Percentiles rank a stretch among this genome's conserved stretches.
Evolutionary conservation across 352 stramenopile genomes (phyloP).

Genomic region (Aphanomyces cochlioides): DNA sequence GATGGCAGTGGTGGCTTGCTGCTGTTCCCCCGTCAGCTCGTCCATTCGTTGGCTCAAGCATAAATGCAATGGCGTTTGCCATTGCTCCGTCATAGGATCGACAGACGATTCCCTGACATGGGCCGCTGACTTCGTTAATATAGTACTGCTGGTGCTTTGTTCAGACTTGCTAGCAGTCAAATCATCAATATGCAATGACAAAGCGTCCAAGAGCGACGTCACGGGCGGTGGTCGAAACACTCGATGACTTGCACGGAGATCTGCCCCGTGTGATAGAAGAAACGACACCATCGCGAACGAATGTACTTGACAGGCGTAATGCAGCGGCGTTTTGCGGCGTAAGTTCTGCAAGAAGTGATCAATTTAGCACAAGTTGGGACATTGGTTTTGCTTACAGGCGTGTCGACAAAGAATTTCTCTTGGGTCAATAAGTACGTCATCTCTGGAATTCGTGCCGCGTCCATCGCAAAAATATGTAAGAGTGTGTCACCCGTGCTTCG

Average conservation of each 20-base stretch:
- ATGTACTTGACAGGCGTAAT: conserved; percentile 45
- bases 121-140: too few species aligned
- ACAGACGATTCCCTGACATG: not conserved
- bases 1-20: conserved; percentile 37
- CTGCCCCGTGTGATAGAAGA: conserved; percentile 41
- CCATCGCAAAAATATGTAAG: conserved; percentile 43
- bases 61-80: conserved; percentile 50
- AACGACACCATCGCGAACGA: conserved; percentile 39
- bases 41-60: conserved; percentile 37
- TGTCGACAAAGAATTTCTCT: conserved; percentile 42
- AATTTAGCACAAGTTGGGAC: not conserved
- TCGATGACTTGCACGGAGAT: conserved; percentile 34
- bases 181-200: not conserved
- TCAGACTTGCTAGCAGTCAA: not conserved
- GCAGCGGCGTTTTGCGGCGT: conserved; percentile 46
- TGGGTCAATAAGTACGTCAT: conserved; percentile 43
- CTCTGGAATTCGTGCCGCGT: conserved; percentile 37
- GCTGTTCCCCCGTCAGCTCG: not conserved
- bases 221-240: conserved; percentile 36
- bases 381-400: conserved; percentile 33
- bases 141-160: not conserved
- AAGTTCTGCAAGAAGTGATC: conserved; percentile 41
- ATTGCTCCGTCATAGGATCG: conserved; percentile 31
- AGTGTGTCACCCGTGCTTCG: conserved; percentile 48
- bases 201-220: not conserved